Conservation (phyloP, 257 asterid genomes). For the Thymus mandschuricus region DNA sequence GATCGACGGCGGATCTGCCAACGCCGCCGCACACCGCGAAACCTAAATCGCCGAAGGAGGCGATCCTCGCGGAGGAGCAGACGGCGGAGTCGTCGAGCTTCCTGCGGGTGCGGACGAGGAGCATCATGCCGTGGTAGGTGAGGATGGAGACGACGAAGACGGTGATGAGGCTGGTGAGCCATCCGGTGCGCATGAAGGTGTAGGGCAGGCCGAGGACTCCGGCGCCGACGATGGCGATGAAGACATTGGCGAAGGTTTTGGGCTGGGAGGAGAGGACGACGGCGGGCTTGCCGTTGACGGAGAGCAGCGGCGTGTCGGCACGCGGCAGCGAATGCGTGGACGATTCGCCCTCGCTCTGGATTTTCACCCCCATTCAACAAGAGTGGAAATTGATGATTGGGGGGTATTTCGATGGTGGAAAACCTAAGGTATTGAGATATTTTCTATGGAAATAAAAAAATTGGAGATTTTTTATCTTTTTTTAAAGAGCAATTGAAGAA, state of each 20-base stretch:
- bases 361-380: constrained; percentile 38
- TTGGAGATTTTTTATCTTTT: no score
- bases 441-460: no score
- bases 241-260: constrained; percentile 84
- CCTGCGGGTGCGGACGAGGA: constrained; percentile 59
- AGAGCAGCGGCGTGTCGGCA: constrained; percentile 72
- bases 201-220: constrained; percentile 95
- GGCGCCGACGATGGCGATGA: constrained; percentile 84
- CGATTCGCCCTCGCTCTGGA: constrained; percentile 49
- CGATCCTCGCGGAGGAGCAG: constrained; percentile 38
- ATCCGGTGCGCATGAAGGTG: constrained; percentile 88
- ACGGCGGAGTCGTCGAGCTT: constrained; percentile 51
- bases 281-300: constrained; percentile 36
- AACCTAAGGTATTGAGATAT: not conserved
- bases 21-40: constrained; percentile 70
- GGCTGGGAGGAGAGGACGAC: constrained; percentile 56
- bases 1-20: constrained; percentile 78
- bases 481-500: no score
- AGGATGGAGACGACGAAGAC: constrained; percentile 63
- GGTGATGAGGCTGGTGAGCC: constrained; percentile 62
- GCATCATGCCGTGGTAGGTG: constrained; percentile 86
- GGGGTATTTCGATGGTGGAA: no score
- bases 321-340: constrained; percentile 58
- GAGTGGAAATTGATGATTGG: not conserved
- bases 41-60: constrained; percentile 89